These are phyloP conservation scores for Yamadazyma atmosphaerica DNA, from an alignment of 1,139 yeast genomes.

Conservation along the genomic window DNA sequence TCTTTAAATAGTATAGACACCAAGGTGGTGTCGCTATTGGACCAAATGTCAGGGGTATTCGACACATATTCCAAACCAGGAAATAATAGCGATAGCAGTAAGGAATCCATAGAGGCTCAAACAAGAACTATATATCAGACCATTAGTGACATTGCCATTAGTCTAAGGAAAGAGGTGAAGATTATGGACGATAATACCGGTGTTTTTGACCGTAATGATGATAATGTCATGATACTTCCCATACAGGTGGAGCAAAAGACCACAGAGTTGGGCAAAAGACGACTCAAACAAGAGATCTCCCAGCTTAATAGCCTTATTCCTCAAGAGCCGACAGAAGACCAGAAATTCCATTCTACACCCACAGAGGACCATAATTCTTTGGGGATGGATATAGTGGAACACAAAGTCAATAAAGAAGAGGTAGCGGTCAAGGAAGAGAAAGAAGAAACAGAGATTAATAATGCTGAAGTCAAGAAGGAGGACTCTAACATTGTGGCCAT, in stretches of 20 bases:
- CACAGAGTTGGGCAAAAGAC: conserved; percentile 53
- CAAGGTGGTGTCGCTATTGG: conserved; percentile 45
- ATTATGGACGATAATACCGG: conserved; percentile 59
- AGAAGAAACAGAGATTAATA: no score
- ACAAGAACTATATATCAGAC: conserved; percentile 35
- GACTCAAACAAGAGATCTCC: conserved; percentile 39
- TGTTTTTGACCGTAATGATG: conserved; percentile 42
- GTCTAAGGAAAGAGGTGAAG: conserved; percentile 56
- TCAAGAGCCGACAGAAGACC: conserved; percentile 15
- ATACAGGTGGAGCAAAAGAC: conserved; percentile 63
- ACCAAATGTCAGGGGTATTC: conserved; percentile 38
- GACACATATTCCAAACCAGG: conserved; percentile 34
- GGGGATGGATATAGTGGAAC: conserved; percentile 5
- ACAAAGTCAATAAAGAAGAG: conserved; percentile 5
- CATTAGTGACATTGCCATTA: conserved; percentile 44
- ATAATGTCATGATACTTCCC: conserved; percentile 56
- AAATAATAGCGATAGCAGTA: conserved; percentile 16
- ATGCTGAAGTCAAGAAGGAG: conserved; percentile 3
- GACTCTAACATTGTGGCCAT: neutral
- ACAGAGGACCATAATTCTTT: conserved; percentile 3
- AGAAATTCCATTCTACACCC: conserved; percentile 8
- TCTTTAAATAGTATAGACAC: conserved; percentile 45
- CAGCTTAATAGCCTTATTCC: conserved; percentile 26
- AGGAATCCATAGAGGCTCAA: conserved; percentile 28
- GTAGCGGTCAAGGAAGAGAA: neutral